Evolutionary conservation across 2,329 filamentous ascomycete species (phyloP).

Genomic region (Calonectria hongkongensis): DNA sequence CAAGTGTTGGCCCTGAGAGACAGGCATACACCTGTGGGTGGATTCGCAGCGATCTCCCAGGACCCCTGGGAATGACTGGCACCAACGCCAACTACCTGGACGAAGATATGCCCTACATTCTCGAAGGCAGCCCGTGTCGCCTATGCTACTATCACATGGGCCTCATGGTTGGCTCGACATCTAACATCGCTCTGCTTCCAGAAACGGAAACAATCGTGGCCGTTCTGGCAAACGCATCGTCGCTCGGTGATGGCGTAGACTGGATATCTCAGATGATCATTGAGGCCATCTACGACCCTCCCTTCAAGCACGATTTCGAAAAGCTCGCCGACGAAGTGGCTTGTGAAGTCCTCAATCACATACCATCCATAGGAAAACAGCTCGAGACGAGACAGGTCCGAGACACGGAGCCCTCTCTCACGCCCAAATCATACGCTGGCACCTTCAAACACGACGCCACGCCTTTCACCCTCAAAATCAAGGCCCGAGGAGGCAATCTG

Average conservation of each 20-base stretch:
- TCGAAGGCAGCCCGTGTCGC: background rate
- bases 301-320: constrained; percentile 15
- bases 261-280: constrained; percentile 29
- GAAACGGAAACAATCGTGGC: constrained; percentile 22
- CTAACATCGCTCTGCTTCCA: constrained; percentile 19
- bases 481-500: background rate
- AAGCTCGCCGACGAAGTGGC: background rate
- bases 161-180: constrained; percentile 23
- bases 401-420: background rate
- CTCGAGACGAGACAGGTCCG: background rate
- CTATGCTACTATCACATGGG: constrained; percentile 18
- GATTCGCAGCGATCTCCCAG: constrained; percentile 11
- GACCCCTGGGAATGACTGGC: constrained; percentile 17
- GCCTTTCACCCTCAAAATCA: constrained; percentile 7
- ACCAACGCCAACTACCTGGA: constrained; percentile 20
- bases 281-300: constrained; percentile 13
- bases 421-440: background rate
- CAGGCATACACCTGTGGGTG: constrained; percentile 16
- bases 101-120: constrained; percentile 7
- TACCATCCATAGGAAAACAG: constrained; percentile 9
- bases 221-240: constrained; percentile 19
- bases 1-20: background rate
- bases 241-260: constrained; percentile 15
- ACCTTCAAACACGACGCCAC: constrained; percentile 7
- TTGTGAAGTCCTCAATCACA: constrained; percentile 12